Percentiles rank a stretch among this genome's conserved stretches.
Evolutionary conservation across 192 early-diverging fungal genomes (phyloP).

Genomic region (Coemansia reversa): DNA sequence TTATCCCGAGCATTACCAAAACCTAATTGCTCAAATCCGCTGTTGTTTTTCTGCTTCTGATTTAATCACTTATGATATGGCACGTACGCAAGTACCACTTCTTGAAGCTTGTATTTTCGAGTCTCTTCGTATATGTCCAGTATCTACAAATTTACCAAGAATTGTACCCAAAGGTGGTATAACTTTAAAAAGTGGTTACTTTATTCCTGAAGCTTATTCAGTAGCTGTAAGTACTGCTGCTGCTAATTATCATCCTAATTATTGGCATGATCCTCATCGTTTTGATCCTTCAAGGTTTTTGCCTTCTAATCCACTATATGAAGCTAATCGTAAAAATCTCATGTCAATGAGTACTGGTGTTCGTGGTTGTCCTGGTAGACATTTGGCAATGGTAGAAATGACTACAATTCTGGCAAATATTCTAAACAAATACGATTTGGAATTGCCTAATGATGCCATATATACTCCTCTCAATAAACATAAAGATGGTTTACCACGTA

Average conservation of each 20-base stretch:
- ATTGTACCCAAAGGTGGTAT: slow-evolving; percentile 37
- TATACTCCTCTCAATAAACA: slow-evolving; percentile 24
- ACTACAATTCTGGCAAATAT: slow-evolving; percentile 40
- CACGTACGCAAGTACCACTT: slow-evolving; percentile 22
- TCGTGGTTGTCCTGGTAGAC: slow-evolving; percentile 39
- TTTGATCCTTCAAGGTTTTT: slow-evolving; percentile 36
- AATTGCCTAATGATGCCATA: slow-evolving; percentile 20
- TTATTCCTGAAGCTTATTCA: slow-evolving; percentile 27
- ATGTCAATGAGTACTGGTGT: slow-evolving; percentile 40
- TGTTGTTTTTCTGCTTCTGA: slow-evolving; percentile 10
- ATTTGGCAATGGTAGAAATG: slow-evolving; percentile 43
- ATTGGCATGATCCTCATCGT: slow-evolving; percentile 29
- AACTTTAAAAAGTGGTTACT: slow-evolving; percentile 21
- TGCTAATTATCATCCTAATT: slow-evolving; percentile 21
- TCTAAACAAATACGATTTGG: slow-evolving; percentile 41
- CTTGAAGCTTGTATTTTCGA: slow-evolving; percentile 46
- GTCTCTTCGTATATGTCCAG: slow-evolving; percentile 41
- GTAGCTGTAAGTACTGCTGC: slow-evolving; percentile 31
- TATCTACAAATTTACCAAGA: slow-evolving; percentile 36
- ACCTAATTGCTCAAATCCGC: slow-evolving; percentile 20
- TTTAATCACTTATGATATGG: slow-evolving; percentile 29
- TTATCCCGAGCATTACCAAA: slow-evolving; percentile 24
- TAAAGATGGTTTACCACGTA: slow-evolving; percentile 14
- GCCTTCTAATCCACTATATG: slow-evolving; percentile 5
- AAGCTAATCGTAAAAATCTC: slow-evolving; percentile 27